Evolutionary conservation across 805 yeast species (phyloP).

Genomic region (Spathaspora girioi): DNA sequence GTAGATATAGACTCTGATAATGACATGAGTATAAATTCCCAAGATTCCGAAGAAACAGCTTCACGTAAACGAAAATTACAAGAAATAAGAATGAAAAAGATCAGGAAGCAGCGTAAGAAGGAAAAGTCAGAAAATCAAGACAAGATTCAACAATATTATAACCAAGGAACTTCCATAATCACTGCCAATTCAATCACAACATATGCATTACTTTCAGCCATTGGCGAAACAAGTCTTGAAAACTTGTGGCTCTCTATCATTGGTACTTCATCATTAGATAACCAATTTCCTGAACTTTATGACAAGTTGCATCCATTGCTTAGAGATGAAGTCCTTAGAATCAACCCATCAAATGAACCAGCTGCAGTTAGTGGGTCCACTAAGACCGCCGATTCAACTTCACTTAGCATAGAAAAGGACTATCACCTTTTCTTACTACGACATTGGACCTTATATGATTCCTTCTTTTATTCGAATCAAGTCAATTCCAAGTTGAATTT

Average conservation of each 20-base stretch:
- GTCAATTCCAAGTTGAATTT: conserved; percentile 82
- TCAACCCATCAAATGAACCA: conserved; percentile 39
- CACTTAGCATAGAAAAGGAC: conserved; percentile 72
- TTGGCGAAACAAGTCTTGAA: conserved; percentile 76
- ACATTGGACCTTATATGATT: conserved; percentile 90
- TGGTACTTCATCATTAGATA: conserved; percentile 81
- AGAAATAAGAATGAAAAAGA: conserved; percentile 21
- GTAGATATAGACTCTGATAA: conserved; percentile 7
- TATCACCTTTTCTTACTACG: conserved; percentile 81
- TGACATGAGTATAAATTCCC: conserved; percentile 13
- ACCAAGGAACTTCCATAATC: conserved; percentile 74
- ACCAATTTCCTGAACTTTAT: conserved; percentile 71
- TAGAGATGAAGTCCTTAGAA: conserved; percentile 77
- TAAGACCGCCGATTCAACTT: conserved; percentile 39
- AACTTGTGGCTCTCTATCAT: conserved; percentile 82
- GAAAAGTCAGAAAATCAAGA: conserved; percentile 48
- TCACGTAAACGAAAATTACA: conserved; percentile 26
- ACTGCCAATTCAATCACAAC: conserved; percentile 76
- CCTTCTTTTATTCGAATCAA: conserved; percentile 86
- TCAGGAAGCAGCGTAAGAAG: conserved; percentile 36
- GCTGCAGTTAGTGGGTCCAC: conserved; percentile 6
- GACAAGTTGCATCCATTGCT: conserved; percentile 67
- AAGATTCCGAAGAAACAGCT: conserved; percentile 21
- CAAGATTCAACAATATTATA: conserved; percentile 69
- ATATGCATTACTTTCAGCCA: conserved; percentile 72